These are phyloP conservation scores for Globisporangium apiculatum DNA, from an alignment of 352 stramenopile species.

Conservation along the genomic window DNA sequence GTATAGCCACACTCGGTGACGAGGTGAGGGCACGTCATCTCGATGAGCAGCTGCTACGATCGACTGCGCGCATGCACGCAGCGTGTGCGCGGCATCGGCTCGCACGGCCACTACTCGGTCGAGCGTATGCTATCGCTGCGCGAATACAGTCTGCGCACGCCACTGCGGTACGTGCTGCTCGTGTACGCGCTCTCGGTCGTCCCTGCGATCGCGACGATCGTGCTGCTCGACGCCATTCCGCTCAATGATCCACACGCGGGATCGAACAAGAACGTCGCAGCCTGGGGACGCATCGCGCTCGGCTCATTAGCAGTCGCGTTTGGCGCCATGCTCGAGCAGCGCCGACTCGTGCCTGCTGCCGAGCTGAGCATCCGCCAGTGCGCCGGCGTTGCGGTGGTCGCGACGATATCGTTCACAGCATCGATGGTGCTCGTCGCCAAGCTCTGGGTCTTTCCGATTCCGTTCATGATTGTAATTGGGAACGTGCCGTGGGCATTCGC, in stretches of 20 bases:
- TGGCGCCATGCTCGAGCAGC: slow-evolving; percentile 2
- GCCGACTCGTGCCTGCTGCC: background rate
- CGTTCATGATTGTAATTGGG: slow-evolving; percentile 7
- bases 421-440: background rate
- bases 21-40: too few relatives aligned
- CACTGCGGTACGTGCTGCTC: slow-evolving; percentile 3
- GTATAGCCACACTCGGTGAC: too few relatives aligned
- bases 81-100: background rate
- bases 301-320: background rate
- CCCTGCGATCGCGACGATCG: slow-evolving; percentile 5
- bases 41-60: background rate
- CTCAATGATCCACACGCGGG: slow-evolving; percentile 9
- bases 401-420: background rate
- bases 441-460: slow-evolving; percentile 7
- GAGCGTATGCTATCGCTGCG: slow-evolving; percentile 16
- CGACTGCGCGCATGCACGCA: background rate
- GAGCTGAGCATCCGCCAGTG: background rate
- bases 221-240: slow-evolving; percentile 12
- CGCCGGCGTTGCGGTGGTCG: background rate
- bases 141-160: slow-evolving; percentile 12
- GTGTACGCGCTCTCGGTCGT: slow-evolving; percentile 6
- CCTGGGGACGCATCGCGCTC: slow-evolving; percentile 1
- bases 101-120: slow-evolving; percentile 18
- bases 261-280: background rate
- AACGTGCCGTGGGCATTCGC: background rate